A percentile compares a stretch with the other conserved stretches of the same genome.
Evolutionary conservation across 139 green algal genomes (phyloP).

Genomic region (Closterium sp.): DNA sequence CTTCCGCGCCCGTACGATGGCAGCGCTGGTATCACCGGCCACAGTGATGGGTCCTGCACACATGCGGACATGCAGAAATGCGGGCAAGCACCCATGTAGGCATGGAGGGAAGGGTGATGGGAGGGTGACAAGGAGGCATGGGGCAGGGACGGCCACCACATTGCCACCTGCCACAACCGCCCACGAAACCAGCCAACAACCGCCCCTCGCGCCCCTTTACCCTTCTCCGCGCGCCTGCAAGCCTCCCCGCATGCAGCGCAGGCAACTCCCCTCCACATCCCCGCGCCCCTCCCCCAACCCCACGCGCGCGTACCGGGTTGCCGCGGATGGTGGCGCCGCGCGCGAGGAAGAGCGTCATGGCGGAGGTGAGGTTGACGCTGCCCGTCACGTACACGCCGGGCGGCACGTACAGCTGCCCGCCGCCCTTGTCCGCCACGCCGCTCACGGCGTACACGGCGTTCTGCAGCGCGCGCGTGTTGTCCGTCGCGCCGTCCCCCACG

Average conservation of each 20-base stretch:
- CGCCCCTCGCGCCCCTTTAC: too few species aligned
- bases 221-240: neutral
- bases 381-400: slow-evolving; percentile 28
- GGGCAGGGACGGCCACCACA: too few species aligned
- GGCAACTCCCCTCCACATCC: neutral
- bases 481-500: slow-evolving; percentile 29
- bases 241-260: neutral
- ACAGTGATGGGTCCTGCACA: slow-evolving; percentile 17
- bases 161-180: too few species aligned
- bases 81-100: neutral
- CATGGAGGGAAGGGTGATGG: neutral
- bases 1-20: slow-evolving; percentile 47
- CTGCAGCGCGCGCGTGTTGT: slow-evolving; percentile 44
- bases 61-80: neutral
- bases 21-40: slow-evolving; percentile 35
- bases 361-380: slow-evolving; percentile 40
- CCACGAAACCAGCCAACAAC: too few species aligned
- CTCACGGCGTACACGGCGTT: slow-evolving; percentile 39
- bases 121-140: neutral
- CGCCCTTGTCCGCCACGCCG: slow-evolving; percentile 33
- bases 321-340: slow-evolving; percentile 31
- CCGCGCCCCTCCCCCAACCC: neutral
- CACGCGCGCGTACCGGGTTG: slow-evolving; percentile 9
- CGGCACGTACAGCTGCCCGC: slow-evolving; percentile 42
- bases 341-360: slow-evolving; percentile 39